Evolutionary conservation across 805 yeast genomes (phyloP).

Genomic region (Babjeviella inositovora): DNA sequence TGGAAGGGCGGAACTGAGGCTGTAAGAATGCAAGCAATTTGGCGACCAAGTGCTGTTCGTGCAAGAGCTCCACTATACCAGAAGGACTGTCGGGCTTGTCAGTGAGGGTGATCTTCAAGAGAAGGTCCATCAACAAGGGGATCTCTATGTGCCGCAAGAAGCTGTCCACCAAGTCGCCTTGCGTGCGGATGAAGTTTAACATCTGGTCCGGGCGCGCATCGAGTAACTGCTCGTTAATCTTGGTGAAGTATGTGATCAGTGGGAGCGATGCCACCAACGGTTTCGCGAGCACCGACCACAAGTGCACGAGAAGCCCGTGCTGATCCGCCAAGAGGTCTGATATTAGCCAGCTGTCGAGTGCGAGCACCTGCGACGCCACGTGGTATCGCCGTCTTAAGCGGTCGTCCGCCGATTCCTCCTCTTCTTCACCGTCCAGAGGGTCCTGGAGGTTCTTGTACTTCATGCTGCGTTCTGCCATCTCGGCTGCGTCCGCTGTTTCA

Average conservation of each 20-base stretch:
- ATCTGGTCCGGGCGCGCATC: constrained; percentile 32
- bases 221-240: constrained; percentile 21
- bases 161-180: constrained; percentile 19
- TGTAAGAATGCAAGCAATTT: constrained; percentile 16
- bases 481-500: neutral
- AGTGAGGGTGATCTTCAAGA: constrained; percentile 22
- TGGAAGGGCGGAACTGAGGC: constrained; percentile 3
- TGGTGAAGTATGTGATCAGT: constrained; percentile 22
- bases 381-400: constrained; percentile 1
- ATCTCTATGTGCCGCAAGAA: constrained; percentile 24
- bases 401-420: constrained; percentile 1
- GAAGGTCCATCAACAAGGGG: constrained; percentile 28
- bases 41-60: constrained; percentile 18
- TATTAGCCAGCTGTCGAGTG: neutral
- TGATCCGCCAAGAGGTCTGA: neutral
- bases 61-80: constrained; percentile 26
- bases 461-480: no score
- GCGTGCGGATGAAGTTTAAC: constrained; percentile 25
- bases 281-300: neutral
- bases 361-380: neutral
- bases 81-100: constrained; percentile 29
- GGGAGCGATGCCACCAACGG: neutral
- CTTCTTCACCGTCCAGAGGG: constrained; percentile 3
- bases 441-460: no score
- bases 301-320: neutral